Conservation (phyloP, 257 asterid genomes). For the Nicotiana sylvestris region DNA sequence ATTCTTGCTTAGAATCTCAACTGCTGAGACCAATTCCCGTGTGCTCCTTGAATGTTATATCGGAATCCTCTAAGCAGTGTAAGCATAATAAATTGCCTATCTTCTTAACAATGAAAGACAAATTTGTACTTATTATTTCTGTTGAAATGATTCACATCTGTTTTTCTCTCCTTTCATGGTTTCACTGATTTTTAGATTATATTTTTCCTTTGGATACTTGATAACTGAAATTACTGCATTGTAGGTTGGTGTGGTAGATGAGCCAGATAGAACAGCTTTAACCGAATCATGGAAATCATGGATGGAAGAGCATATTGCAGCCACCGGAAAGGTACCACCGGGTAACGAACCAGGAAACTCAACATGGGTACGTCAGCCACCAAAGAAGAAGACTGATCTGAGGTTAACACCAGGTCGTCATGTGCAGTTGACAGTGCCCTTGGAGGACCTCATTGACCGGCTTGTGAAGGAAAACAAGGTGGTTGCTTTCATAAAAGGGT, state of each 20-base stretch:
- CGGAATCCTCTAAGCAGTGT: not conserved
- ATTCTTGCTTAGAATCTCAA: not conserved
- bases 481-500: conserved; percentile 90
- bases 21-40: not conserved
- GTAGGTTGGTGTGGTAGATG: conserved; percentile 71
- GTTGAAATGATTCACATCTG: not conserved
- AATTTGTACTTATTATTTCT: not conserved
- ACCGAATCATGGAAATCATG: conserved; percentile 90
- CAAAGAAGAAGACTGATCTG: conserved; percentile 75
- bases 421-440: conserved; percentile 64
- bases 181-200: not conserved
- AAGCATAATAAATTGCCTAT: not conserved
- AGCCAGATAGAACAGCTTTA: conserved; percentile 58
- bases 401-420: conserved; percentile 85
- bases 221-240: conserved; percentile 2
- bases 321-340: conserved; percentile 78
- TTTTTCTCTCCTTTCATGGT: not conserved
- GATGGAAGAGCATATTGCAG: conserved; percentile 89
- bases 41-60: not conserved
- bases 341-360: conserved; percentile 85
- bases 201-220: not conserved
- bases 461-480: conserved; percentile 87
- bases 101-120: not conserved
- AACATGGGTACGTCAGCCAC: conserved; percentile 74
- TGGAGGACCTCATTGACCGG: conserved; percentile 69